Conservation (phyloP, 108 stramenopile species). For the Craspedostauros australis region DNA sequence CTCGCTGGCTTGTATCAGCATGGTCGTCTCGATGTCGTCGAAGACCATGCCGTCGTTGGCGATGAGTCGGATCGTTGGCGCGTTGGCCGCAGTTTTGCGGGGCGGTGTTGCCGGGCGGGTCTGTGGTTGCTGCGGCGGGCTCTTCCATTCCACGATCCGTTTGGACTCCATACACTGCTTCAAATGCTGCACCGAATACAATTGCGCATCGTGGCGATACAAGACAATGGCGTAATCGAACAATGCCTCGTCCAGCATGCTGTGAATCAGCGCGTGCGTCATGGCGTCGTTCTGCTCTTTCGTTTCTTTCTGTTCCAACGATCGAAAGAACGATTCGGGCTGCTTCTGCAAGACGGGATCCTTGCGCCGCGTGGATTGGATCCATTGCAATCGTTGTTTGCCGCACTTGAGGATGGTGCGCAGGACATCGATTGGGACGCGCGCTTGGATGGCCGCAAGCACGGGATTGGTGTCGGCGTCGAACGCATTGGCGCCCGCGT, state of each 20-base stretch:
- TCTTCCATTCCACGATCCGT: neutral
- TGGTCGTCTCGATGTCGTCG: constrained; percentile 39
- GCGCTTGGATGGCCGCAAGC: neutral
- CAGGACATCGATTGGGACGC: neutral
- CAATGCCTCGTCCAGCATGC: constrained; percentile 11
- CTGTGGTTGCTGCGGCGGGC: neutral
- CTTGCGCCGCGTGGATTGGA: constrained; percentile 25
- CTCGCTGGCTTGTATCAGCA: constrained; percentile 48
- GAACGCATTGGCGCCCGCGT: constrained; percentile 45
- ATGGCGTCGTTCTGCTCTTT: constrained; percentile 15
- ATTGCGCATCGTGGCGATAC: constrained; percentile 13
- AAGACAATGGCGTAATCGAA: constrained; percentile 12
- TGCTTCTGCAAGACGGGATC: constrained; percentile 57
- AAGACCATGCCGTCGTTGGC: constrained; percentile 36
- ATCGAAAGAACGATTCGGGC: constrained; percentile 53
- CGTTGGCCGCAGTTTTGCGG: too few species aligned
- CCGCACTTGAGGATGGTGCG: constrained; percentile 8
- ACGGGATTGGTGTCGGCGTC: neutral
- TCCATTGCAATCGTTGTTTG: neutral
- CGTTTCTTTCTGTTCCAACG: constrained; percentile 35
- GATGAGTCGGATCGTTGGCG: constrained; percentile 11
- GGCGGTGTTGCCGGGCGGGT: neutral
- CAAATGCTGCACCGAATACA: constrained; percentile 5
- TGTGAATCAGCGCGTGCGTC: constrained; percentile 22
- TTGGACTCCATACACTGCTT: constrained; percentile 11